phyloP scores from a whole-genome alignment of 306 rosid genomes.

The Acacia melanoxylon region DNA sequence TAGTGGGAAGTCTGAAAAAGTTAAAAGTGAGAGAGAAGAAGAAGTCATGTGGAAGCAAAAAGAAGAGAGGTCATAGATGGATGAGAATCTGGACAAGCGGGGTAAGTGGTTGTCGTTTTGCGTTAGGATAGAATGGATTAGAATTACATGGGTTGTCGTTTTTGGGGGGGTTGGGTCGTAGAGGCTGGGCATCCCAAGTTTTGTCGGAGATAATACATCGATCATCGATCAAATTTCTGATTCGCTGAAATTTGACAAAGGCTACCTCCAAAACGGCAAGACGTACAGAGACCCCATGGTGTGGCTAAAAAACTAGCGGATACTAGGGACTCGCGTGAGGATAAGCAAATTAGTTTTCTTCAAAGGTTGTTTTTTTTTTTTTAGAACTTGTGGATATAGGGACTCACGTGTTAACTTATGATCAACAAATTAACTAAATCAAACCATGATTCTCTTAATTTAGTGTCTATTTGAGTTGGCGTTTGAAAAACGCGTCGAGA shows the following conservation, averaged over 20 bases:
- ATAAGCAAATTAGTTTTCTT: not conserved
- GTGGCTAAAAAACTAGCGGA: not conserved
- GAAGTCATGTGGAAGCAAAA: not conserved
- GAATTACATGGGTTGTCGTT: not conserved
- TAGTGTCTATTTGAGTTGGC: too few species aligned
- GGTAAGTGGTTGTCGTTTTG: not conserved
- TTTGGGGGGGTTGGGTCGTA: not conserved
- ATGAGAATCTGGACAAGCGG: not conserved
- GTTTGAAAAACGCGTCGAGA: too few species aligned
- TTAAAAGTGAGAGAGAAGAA: not conserved
- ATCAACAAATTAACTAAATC: too few species aligned
- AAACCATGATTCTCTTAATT: too few species aligned
- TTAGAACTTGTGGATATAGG: too few species aligned
- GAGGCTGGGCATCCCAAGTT: not conserved
- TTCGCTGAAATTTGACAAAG: not conserved
- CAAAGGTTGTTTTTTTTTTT: too few species aligned
- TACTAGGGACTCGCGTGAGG: not conserved
- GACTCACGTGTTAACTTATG: too few species aligned
- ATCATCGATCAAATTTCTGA: not conserved
- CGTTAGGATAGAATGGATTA: not conserved
- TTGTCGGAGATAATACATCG: not conserved
- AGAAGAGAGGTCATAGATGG: too few species aligned
- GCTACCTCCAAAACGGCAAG: not conserved
- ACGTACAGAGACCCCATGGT: not conserved
- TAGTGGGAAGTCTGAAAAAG: not conserved